Percentiles rank a stretch among this genome's conserved stretches.
Conservation (phyloP, 176 grass and related monocot genomes). For the Dactylis glomerata region DNA sequence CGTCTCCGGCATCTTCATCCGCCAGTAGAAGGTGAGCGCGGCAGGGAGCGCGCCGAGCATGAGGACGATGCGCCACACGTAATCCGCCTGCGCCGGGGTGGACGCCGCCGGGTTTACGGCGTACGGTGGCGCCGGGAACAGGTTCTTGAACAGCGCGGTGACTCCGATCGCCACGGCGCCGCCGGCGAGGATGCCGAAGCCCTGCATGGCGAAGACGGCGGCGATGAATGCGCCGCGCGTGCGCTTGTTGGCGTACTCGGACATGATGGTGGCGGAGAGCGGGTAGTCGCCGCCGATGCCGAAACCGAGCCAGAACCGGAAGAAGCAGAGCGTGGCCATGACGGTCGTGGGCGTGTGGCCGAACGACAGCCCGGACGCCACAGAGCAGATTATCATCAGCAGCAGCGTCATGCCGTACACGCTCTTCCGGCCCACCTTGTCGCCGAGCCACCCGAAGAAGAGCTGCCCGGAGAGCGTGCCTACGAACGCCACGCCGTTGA, state of each 20-base stretch:
- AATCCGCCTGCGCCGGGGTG: conserved; percentile 30
- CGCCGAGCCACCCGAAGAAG: too few species aligned
- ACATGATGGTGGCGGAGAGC: conserved; percentile 72
- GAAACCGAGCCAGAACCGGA: conserved; percentile 93
- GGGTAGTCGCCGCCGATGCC: conserved; percentile 88
- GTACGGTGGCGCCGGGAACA: conserved; percentile 32
- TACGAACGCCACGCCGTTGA: too few species aligned
- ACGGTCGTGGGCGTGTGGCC: not conserved
- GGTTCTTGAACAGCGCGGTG: conserved; percentile 23
- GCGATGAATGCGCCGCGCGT: conserved; percentile 72
- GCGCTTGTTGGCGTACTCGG: conserved; percentile 66
- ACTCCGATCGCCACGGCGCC: conserved; percentile 38
- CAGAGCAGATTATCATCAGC: conserved; percentile 34
- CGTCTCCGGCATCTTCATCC: conserved; percentile 61
- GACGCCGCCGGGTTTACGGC: conserved; percentile 31
- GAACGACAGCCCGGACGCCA: conserved; percentile 24
- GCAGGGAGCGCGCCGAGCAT: conserved; percentile 57
- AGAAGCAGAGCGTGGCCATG: conserved; percentile 76
- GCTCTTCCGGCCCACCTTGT: too few species aligned
- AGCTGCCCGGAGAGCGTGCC: too few species aligned
- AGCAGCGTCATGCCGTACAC: too few species aligned
- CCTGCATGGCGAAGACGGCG: conserved; percentile 81
- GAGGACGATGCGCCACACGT: conserved; percentile 56
- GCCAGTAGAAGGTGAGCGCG: conserved; percentile 45
- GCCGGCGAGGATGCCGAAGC: conserved; percentile 62